phyloP scores from a whole-genome alignment of 495 filamentous ascomycete species.

The Pyronema omphalodes region DNA sequence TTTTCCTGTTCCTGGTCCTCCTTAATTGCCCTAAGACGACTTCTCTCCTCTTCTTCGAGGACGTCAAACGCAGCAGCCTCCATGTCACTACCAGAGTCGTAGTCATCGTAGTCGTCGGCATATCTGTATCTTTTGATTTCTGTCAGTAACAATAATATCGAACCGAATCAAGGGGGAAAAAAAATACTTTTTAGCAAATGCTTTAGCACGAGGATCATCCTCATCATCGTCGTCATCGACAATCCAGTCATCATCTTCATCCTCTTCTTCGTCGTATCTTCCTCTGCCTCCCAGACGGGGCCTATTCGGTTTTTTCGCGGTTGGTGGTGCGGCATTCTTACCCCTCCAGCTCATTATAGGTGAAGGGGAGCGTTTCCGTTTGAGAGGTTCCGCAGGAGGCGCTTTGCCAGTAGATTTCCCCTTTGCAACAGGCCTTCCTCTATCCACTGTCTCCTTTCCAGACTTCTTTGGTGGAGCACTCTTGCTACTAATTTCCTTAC shows the following conservation, averaged over 20 bases:
- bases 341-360: conserved; percentile 11
- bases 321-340: conserved; percentile 15
- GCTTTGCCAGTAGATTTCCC: conserved; percentile 7
- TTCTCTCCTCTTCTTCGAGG: conserved; percentile 37
- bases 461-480: conserved; percentile 13
- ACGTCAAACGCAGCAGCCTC: conserved; percentile 42
- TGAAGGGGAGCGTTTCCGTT: conserved; percentile 4
- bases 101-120: conserved; percentile 25
- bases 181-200: background rate
- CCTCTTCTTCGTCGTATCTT: conserved; percentile 30
- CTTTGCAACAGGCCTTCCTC: conserved; percentile 6
- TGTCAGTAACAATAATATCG: background rate
- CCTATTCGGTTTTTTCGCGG: conserved; percentile 19
- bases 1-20: conserved; percentile 32
- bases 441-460: conserved; percentile 4
- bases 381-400: background rate
- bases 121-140: conserved; percentile 17
- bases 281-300: conserved; percentile 21
- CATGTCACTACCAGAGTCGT: conserved; percentile 41
- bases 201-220: conserved; percentile 1
- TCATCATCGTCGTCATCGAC: conserved; percentile 31
- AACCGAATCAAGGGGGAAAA: background rate
- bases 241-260: conserved; percentile 40
- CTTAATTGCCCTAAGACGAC: conserved; percentile 29
- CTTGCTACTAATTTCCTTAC: conserved; percentile 6